Evolutionary conservation across 2,329 filamentous ascomycete genomes (phyloP).

Genomic region (Leptographium flavum): DNA sequence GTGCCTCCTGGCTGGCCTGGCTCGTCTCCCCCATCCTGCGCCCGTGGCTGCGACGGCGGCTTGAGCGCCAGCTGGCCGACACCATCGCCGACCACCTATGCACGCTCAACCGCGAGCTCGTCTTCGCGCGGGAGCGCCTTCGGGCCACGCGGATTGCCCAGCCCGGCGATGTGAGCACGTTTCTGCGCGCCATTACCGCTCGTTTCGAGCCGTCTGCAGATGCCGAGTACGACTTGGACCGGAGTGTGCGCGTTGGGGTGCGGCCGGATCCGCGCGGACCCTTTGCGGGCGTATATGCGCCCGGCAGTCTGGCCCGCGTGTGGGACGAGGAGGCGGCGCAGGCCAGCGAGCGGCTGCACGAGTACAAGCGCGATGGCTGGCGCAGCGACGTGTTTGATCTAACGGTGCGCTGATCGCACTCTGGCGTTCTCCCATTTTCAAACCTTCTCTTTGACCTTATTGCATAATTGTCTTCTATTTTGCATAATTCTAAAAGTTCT

Average conservation of each 20-base stretch:
- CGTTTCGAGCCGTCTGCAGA: conserved; percentile 35
- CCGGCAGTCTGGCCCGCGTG: conserved; percentile 77
- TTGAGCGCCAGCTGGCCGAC: conserved; percentile 65
- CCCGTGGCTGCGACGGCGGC: conserved; percentile 61
- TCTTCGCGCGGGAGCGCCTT: conserved; percentile 76
- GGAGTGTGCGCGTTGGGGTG: conserved; percentile 43
- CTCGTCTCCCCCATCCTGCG: conserved; percentile 57
- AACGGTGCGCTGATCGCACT: conserved; percentile 11
- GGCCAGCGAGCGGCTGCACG: conserved; percentile 61
- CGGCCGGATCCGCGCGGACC: conserved; percentile 38
- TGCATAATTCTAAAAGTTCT: too few species aligned
- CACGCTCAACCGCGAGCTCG: conserved; percentile 66
- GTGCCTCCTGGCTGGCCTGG: conserved; percentile 67
- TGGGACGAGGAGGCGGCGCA: conserved; percentile 68
- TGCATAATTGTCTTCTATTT: too few species aligned
- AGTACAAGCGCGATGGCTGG: conserved; percentile 61
- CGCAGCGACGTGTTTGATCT: conserved; percentile 69
- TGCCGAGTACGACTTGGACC: background rate
- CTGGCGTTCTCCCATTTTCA: too few species aligned
- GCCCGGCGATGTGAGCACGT: conserved; percentile 66
- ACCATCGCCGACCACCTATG: conserved; percentile 58
- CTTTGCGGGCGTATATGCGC: conserved; percentile 76
- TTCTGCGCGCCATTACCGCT: conserved; percentile 69
- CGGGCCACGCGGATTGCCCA: conserved; percentile 71
- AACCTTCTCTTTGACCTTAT: too few species aligned